A percentile compares a stretch with the other conserved stretches of the same genome.
Conservation (phyloP, 2,329 filamentous ascomycete genomes). For the Colletotrichum sp. region DNA sequence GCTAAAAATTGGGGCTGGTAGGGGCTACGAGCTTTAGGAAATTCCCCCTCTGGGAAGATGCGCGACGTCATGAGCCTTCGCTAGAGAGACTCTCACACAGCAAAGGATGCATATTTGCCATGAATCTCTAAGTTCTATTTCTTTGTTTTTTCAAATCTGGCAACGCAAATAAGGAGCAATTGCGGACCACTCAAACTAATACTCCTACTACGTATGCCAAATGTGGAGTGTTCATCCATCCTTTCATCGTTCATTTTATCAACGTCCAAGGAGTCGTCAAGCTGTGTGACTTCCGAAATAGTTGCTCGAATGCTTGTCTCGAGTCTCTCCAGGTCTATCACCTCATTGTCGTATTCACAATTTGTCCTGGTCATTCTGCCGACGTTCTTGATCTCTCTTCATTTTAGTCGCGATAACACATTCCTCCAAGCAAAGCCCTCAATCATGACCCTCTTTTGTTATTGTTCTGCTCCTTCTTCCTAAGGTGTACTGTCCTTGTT, state of each 20-base stretch:
- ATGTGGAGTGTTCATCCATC: not conserved
- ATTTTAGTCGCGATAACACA: slow-evolving; percentile 51
- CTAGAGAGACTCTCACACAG: not conserved
- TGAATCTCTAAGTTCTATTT: not conserved
- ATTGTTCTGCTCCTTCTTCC: slow-evolving; percentile 35
- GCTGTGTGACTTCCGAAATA: slow-evolving; percentile 45
- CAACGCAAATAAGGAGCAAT: not conserved
- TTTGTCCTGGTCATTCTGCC: slow-evolving; percentile 52
- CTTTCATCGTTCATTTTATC: slow-evolving; percentile 29
- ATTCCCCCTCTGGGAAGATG: not conserved
- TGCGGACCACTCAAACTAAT: not conserved
- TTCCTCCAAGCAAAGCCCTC: slow-evolving; percentile 52
- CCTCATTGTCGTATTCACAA: slow-evolving; percentile 49
- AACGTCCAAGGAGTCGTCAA: slow-evolving; percentile 25
- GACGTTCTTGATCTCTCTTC: slow-evolving; percentile 51
- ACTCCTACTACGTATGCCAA: not conserved
- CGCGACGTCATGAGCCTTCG: not conserved
- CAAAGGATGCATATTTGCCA: not conserved
- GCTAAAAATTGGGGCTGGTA: not conserved
- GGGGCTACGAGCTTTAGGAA: not conserved
- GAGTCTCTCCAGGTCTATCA: slow-evolving; percentile 43
- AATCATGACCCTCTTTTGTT: slow-evolving; percentile 44
- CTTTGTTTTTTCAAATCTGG: no score
- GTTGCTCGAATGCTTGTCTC: slow-evolving; percentile 52
- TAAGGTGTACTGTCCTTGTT: slow-evolving; percentile 27